These are phyloP conservation scores for Termitomyces titanicus DNA, from an alignment of 768 basidiomycete species.

Conservation along the genomic window DNA sequence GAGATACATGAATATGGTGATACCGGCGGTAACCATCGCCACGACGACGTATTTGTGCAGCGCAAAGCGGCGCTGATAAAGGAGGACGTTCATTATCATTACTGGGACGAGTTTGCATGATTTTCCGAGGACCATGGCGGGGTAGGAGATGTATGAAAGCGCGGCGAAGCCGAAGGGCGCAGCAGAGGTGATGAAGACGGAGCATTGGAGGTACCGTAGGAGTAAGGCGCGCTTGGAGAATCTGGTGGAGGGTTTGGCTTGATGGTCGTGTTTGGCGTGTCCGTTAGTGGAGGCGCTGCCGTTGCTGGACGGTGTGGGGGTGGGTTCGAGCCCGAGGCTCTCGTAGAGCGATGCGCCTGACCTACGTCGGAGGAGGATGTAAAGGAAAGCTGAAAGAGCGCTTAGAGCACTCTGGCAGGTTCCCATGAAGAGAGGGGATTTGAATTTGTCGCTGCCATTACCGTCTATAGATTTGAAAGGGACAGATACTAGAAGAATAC, in stretches of 20 bases:
- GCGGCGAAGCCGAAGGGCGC: conserved; percentile 96
- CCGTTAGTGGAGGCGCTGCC: conserved; percentile 19
- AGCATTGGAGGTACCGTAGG: conserved; percentile 75
- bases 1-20: conserved; percentile 92
- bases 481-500: conserved; percentile 59
- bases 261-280: conserved; percentile 28
- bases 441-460: conserved; percentile 65
- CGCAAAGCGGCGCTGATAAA: conserved; percentile 91
- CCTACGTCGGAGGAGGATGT: conserved; percentile 64
- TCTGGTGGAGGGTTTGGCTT: conserved; percentile 27
- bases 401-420: conserved; percentile 82
- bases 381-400: conserved; percentile 71
- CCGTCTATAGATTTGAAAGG: conserved; percentile 75
- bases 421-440: conserved; percentile 80
- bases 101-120: conserved; percentile 99
- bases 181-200: conserved; percentile 83
- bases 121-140: conserved; percentile 98
- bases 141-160: conserved; percentile 94
- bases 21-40: conserved; percentile 85
- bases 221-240: conserved; percentile 51
- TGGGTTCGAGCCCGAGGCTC: conserved; percentile 57
- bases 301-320: conserved; percentile 20
- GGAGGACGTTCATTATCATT: conserved; percentile 94
- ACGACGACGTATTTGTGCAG: conserved; percentile 96
- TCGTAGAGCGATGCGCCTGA: conserved; percentile 48